These are phyloP conservation scores for Fibroporia radiculosa DNA, from an alignment of 768 basidiomycete genomes.

Conservation along the genomic window DNA sequence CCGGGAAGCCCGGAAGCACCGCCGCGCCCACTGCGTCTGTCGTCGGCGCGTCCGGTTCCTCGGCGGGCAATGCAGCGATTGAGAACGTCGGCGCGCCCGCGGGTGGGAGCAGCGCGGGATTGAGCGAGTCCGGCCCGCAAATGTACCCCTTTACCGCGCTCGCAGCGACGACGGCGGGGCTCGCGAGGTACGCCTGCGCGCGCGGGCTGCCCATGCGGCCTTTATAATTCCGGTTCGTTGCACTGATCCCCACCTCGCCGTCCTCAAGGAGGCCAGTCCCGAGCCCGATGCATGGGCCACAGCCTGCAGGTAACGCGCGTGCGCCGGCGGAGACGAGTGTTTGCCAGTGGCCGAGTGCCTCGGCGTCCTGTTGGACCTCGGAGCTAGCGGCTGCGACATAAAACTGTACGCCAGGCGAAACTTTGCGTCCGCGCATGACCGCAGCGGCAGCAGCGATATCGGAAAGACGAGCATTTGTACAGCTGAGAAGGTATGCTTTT, in stretches of 20 bases:
- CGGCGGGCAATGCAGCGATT: slow-evolving; percentile 29
- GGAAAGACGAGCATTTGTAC: slow-evolving; percentile 94
- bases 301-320: slow-evolving; percentile 88
- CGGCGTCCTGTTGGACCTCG: slow-evolving; percentile 84
- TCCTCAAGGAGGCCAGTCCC: slow-evolving; percentile 91
- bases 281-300: slow-evolving; percentile 96
- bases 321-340: slow-evolving; percentile 82
- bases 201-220: slow-evolving; percentile 97
- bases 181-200: slow-evolving; percentile 91
- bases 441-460: slow-evolving; percentile 89
- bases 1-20: slow-evolving; percentile 77
- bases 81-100: slow-evolving; percentile 51
- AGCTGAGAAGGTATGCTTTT: slow-evolving; percentile 97
- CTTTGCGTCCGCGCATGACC: slow-evolving; percentile 74
- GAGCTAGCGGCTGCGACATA: slow-evolving; percentile 96
- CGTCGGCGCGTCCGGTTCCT: slow-evolving; percentile 20
- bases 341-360: slow-evolving; percentile 82
- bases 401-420: slow-evolving; percentile 89
- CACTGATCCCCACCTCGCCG: slow-evolving; percentile 93
- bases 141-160: slow-evolving; percentile 92
- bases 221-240: slow-evolving; percentile 98
- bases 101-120: slow-evolving; percentile 43
- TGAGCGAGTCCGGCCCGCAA: slow-evolving; percentile 67
- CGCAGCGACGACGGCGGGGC: slow-evolving; percentile 95
- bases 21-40: slow-evolving; percentile 41